Conservation (phyloP, 148 eudicot genomes). For the Dysphania ambrosioides region DNA sequence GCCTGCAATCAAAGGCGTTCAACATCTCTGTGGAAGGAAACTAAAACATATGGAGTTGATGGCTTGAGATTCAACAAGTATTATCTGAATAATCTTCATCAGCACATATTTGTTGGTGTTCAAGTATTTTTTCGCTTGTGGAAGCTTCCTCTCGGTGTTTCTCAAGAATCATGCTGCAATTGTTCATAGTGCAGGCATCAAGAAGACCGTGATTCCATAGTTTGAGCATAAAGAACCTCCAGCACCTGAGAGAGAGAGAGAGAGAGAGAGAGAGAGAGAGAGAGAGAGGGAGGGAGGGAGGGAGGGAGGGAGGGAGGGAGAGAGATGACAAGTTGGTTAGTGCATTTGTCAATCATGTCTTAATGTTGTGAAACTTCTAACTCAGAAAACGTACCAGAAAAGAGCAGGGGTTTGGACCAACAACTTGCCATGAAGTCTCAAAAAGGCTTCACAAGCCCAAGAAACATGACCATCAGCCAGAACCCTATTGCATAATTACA, state of each 20-base stretch:
- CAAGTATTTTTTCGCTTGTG: constrained; percentile 20
- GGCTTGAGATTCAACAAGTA: not conserved
- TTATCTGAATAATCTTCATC: constrained; percentile 1
- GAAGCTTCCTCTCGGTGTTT: constrained; percentile 35
- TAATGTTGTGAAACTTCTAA: not conserved
- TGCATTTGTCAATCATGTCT: no score
- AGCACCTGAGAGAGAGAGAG: constrained; percentile 55
- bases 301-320: not conserved
- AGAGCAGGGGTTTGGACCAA: constrained; percentile 51
- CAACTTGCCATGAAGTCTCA: constrained; percentile 54
- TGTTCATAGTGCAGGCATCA: constrained; percentile 70
- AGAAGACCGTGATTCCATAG: constrained; percentile 91
- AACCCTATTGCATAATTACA: constrained; percentile 51
- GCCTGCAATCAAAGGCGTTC: not conserved
- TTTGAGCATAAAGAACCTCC: constrained; percentile 77
- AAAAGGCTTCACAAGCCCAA: constrained; percentile 95
- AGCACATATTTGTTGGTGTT: constrained; percentile 15
- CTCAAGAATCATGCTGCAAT: constrained; percentile 55
- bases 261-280: not conserved
- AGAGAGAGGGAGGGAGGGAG: constrained; percentile 6
- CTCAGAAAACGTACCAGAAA: constrained; percentile 44
- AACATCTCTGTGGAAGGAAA: not conserved
- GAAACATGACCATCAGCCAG: constrained; percentile 96
- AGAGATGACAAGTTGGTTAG: no score
- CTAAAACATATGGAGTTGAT: constrained; percentile 2